Evolutionary conservation across 495 filamentous ascomycete species (phyloP), one percentile per base, ranked within the genome.

Genomic region (Rostrohypoxylon terebratum): DNA sequence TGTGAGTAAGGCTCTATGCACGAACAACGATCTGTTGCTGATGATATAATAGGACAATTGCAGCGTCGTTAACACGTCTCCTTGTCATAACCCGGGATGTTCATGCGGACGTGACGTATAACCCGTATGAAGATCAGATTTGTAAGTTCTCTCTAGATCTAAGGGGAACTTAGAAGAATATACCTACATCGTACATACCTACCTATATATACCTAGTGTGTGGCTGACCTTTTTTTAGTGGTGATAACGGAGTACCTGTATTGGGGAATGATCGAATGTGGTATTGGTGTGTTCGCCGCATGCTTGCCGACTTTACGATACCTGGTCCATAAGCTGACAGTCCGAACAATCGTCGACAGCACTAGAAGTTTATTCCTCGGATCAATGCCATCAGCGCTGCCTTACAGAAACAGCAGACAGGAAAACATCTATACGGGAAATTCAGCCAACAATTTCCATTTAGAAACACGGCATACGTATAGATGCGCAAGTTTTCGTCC

Each of bases 181-280:
- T n/a, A n/a, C n/a, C n/a, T n/a, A n/a, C n/a, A n/a, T n/a, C n/a
- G n/a, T n/a, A n/a, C n/a, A n/a, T n/a, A n/a, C n/a, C n/a, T n/a
- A n/a, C n/a, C n/a, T n/a, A n/a, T n/a, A n/a, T n/a, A n/a, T n/a
- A 28, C 28, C 20, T 13, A 0, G 5, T 14, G 3, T 11, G 20
- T 33, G 6, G 34, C 31, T 61, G 23, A 54, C n/a, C 1, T 31
- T 18, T 18, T n/a, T 11, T 13, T 31, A 77, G 75, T 75, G 21
- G 61, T 64, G 4, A 66, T 72, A 21, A 77, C 72, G 1, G n/a
- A 61, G 40, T 73, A 60, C 59, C 51, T 72, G 0, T 77, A 77
- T 44, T 77, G 72, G 75, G 75, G 72, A 11, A 63, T 73, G 44
- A 57, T 77, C 3, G 75, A 77, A 55, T 68, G 65, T 23, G 63